These are phyloP conservation scores for Wickerhamiella cacticola DNA, from an alignment of 805 yeast genomes.

Conservation along the genomic window DNA sequence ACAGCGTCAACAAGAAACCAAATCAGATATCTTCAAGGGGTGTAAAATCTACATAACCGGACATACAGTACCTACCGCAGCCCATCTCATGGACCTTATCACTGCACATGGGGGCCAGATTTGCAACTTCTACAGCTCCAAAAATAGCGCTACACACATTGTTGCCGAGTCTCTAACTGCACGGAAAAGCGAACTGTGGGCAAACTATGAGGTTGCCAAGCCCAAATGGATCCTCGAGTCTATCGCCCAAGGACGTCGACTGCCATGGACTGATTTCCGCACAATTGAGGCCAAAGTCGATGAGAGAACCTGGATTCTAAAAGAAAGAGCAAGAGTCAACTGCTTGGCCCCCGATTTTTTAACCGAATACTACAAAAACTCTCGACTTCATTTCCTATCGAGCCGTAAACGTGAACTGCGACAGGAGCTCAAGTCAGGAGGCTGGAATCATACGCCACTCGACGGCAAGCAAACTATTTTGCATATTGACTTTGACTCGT, in stretches of 20 bases:
- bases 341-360: constrained; percentile 69
- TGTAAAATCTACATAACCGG: constrained; percentile 80
- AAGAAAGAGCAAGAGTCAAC: constrained; percentile 17
- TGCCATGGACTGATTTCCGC: constrained; percentile 65
- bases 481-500: constrained; percentile 89
- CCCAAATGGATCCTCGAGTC: constrained; percentile 76
- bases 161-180: constrained; percentile 72
- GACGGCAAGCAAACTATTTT: constrained; percentile 34
- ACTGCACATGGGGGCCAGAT: constrained; percentile 72
- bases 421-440: constrained; percentile 27
- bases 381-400: constrained; percentile 80
- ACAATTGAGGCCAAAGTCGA: constrained; percentile 22
- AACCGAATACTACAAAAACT: constrained; percentile 57
- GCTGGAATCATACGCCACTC: constrained; percentile 4
- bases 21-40: constrained; percentile 42
- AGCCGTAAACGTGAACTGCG: constrained; percentile 72
- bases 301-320: constrained; percentile 16
- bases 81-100: constrained; percentile 57
- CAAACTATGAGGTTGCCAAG: constrained; percentile 58
- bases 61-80: constrained; percentile 68
- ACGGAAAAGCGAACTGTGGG: constrained; percentile 52
- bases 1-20: constrained; percentile 25
- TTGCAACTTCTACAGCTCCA: constrained; percentile 53
- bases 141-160: constrained; percentile 71
- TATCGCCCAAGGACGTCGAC: constrained; percentile 35